Evolutionary conservation across 1,284 basidiomycete genomes (phyloP), one percentile per base, ranked within the genome.

Genomic region (Sporisorium sorghi): DNA sequence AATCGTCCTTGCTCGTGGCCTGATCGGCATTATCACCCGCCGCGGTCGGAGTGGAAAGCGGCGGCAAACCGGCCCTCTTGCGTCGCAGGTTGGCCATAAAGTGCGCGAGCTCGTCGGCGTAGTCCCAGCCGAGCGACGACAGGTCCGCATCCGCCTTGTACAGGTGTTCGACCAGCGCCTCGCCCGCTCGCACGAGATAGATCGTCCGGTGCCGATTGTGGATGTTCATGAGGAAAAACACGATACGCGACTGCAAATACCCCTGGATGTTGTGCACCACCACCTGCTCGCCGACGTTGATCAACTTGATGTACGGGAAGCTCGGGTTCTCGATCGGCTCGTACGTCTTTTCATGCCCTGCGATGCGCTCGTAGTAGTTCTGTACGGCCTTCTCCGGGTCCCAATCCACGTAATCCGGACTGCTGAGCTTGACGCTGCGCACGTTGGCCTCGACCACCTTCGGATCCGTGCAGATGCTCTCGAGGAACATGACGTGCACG

Each of bases 91-190:
- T 80, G 65, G 68, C 81, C 77, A 73, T 70, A 52, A 77, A 85
- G 51, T 75, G 83, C 68, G 78, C 74, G 32, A 86, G 73, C 44
- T 84, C 88, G 79, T 94, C 91, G 0, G 95, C 91, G 77, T 99
- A 99, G 68, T 97, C 93, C 92, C 93, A 94, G 6, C 96, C 96
- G 0, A 91, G 91, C 2, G 93, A 92, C 0, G 94, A 97, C 9
- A 99, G 89, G 83, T 98, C 97, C 0, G 96, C 94, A 83, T 99
- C 96, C 30, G 96, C 95, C 86, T 97, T 97, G 88, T 96, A 99
- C 5, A 95, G 97, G 84, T 99, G 97, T 84, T 99, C 97, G 73
- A 98, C 95, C 61, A 97, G 88, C 30, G 83, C 82, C 56, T 84
- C 82, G 23, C 83, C 83, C 1, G 83, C 79, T 7, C 84, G 72